Evolutionary conservation across 176 grass and related monocot species (phyloP).

Genomic region (Miscanthus lutarioriparius): DNA sequence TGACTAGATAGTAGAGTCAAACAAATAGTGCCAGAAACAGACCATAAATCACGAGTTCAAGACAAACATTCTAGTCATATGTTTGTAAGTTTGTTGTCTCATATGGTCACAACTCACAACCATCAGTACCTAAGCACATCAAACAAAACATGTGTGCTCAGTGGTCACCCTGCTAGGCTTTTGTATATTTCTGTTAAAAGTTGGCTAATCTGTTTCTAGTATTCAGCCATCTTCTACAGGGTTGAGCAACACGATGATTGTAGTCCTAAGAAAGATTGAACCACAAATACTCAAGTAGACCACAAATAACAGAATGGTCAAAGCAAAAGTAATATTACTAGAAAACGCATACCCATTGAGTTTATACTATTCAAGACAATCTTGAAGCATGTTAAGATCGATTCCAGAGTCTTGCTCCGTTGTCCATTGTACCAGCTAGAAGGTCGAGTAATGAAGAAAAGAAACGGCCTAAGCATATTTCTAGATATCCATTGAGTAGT

Average conservation of each 20-base stretch:
- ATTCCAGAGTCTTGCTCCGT: constrained; percentile 47
- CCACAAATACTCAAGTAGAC: neutral
- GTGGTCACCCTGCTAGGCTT: neutral
- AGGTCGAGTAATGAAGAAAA: constrained; percentile 73
- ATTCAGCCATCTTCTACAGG: neutral
- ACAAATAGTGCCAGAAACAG: neutral
- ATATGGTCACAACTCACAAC: neutral
- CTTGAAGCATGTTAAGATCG: constrained; percentile 65
- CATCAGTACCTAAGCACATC: neutral
- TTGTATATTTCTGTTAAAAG: constrained; percentile 32
- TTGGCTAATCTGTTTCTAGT: neutral
- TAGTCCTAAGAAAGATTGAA: neutral
- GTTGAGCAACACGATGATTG: constrained; percentile 18
- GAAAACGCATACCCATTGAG: constrained; percentile 53
- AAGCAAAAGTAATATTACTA: constrained; percentile 21
- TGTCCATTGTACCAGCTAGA: constrained; percentile 53
- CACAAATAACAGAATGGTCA: constrained; percentile 16
- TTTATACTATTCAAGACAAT: constrained; percentile 88
- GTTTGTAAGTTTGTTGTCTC: neutral
- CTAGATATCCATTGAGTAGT: constrained; percentile 74
- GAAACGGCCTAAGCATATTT: constrained; percentile 80
- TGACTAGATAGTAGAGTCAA: neutral
- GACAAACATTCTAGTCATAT: neutral
- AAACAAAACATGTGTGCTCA: constrained; percentile 8
- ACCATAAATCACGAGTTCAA: constrained; percentile 4